phyloP scores from a whole-genome alignment of 2,329 filamentous ascomycete genomes.

The Apiospora phragmitis region DNA sequence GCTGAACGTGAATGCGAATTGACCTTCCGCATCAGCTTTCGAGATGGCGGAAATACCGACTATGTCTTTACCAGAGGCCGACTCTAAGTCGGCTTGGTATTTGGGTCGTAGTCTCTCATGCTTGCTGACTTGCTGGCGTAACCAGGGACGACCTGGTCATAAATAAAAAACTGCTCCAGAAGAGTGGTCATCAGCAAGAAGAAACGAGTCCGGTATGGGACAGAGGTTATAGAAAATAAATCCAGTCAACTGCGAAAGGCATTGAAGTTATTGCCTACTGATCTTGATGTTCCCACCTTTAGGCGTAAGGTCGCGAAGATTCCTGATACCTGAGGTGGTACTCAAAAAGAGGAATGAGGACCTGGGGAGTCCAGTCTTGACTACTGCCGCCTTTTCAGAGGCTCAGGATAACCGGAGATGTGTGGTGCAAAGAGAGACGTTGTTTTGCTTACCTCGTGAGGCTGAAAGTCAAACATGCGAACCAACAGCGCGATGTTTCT shows the following conservation, averaged over 20 bases:
- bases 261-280: not conserved
- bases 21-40: constrained; percentile 69
- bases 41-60: constrained; percentile 50
- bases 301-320: not conserved
- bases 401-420: not conserved
- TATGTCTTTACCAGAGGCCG: constrained; percentile 18
- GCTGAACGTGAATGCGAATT: constrained; percentile 62
- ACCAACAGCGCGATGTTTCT: not conserved
- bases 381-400: not conserved
- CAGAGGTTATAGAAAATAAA: not conserved
- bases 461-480: not conserved
- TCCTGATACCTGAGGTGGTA: not conserved
- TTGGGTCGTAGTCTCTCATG: constrained; percentile 12
- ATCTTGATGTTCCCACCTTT: not conserved
- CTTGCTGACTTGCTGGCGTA: not conserved
- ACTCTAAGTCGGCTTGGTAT: constrained; percentile 26
- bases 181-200: not conserved
- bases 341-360: not conserved
- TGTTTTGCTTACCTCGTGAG: not conserved
- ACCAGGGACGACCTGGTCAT: not conserved
- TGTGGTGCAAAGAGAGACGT: not conserved
- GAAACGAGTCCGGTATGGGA: not conserved
- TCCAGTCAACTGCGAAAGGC: not conserved
- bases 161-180: not conserved
- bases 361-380: not conserved